phyloP scores from a whole-genome alignment of 305 asterid species.

The Fraxinus greggii region DNA sequence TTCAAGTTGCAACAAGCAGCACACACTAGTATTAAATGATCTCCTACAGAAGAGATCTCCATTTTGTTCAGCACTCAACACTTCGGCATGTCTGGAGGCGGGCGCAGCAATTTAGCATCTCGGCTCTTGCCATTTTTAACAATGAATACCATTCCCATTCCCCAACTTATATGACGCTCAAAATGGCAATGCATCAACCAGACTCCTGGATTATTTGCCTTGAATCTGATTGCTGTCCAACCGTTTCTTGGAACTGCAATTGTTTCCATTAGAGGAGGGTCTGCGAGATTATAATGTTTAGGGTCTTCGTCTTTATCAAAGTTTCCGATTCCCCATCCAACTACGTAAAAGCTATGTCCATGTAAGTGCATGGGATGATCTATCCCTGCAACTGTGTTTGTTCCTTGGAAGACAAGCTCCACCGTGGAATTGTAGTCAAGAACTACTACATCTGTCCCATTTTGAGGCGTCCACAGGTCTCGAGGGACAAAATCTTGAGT shows the following conservation, averaged over 20 bases:
- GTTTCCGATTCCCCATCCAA: conserved; percentile 62
- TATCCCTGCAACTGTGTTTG: conserved; percentile 35
- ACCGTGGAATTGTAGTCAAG: conserved; percentile 46
- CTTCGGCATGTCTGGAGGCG: conserved; percentile 35
- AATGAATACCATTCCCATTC: conserved; percentile 41
- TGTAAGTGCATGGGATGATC: conserved; percentile 76
- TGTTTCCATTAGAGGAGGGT: conserved; percentile 52
- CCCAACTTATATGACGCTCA: conserved; percentile 47
- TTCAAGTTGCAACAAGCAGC: neutral
- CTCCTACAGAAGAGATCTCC: neutral
- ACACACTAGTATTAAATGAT: neutral
- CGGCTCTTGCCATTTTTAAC: conserved; percentile 26
- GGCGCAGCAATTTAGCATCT: conserved; percentile 25
- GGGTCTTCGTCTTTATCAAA: conserved; percentile 43
- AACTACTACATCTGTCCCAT: conserved; percentile 35
- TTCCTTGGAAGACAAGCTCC: conserved; percentile 64
- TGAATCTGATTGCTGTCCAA: conserved; percentile 61
- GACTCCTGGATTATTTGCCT: conserved; percentile 57
- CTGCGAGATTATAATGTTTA: conserved; percentile 49
- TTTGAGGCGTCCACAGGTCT: conserved; percentile 23
- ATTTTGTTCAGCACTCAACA: conserved; percentile 21
- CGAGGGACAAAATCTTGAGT: conserved; percentile 24
- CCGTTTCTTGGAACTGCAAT: conserved; percentile 57
- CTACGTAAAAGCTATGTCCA: conserved; percentile 58
- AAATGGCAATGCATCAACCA: conserved; percentile 49